Conservation (phyloP, 1,284 basidiomycete genomes). For the Ustilago trichophora region DNA sequence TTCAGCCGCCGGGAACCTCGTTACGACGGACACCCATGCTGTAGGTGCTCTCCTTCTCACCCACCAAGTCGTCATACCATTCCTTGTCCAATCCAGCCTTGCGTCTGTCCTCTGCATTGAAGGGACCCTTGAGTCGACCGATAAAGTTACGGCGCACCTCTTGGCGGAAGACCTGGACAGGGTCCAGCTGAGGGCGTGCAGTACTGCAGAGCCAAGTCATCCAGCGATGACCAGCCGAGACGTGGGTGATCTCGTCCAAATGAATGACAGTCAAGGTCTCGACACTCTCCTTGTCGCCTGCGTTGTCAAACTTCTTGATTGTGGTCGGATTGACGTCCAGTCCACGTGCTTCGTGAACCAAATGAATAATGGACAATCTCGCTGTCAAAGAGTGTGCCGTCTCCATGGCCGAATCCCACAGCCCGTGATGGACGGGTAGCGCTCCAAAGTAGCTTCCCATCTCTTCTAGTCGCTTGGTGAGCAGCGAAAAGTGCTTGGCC, state of each 20-base stretch:
- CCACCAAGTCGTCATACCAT: conserved; percentile 72
- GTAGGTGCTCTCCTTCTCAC: conserved; percentile 68
- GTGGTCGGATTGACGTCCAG: conserved; percentile 82
- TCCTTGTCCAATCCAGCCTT: conserved; percentile 71
- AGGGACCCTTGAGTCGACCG: conserved; percentile 84
- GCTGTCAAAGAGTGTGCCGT: conserved; percentile 78
- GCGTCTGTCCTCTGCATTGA: conserved; percentile 79
- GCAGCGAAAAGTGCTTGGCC: conserved; percentile 72
- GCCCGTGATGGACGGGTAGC: conserved; percentile 67
- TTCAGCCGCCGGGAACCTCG: conserved; percentile 50
- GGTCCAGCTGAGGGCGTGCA: conserved; percentile 73
- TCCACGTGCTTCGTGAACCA: conserved; percentile 87
- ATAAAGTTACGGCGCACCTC: conserved; percentile 80
- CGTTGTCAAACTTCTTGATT: conserved; percentile 78
- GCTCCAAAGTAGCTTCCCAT: conserved; percentile 79
- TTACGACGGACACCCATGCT: conserved; percentile 41
- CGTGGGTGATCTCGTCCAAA: conserved; percentile 81
- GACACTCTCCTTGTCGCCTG: conserved; percentile 78
- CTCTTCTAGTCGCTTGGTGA: conserved; percentile 69
- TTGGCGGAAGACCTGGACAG: conserved; percentile 77
- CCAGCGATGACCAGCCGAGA: conserved; percentile 83
- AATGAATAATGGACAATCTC: conserved; percentile 84
- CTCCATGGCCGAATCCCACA: conserved; percentile 82
- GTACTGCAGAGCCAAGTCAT: conserved; percentile 77
- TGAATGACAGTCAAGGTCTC: conserved; percentile 62